Percentiles rank a stretch among this genome's conserved stretches.
phyloP scores from a whole-genome alignment of 108 stramenopile species.

The Seminavis robusta region DNA sequence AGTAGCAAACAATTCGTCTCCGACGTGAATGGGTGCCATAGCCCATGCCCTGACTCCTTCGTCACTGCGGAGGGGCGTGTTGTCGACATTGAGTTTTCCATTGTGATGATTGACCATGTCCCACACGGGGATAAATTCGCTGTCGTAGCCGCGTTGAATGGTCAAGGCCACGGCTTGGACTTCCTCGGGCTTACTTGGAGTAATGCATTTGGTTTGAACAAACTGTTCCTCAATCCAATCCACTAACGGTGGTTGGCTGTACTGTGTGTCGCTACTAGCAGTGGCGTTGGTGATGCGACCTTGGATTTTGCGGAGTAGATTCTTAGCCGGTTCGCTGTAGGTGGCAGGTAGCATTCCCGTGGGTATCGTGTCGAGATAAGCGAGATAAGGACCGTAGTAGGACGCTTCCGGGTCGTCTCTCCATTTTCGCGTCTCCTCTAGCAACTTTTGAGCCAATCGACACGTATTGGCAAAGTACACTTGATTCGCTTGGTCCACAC shows the following conservation, averaged over 20 bases:
- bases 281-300: conserved; percentile 1
- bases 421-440: conserved; percentile 12
- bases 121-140: conserved; percentile 45
- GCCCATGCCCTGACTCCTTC: conserved; percentile 5
- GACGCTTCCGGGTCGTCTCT: too few species aligned
- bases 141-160: conserved; percentile 13
- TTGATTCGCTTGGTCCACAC: neutral
- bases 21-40: neutral
- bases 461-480: neutral
- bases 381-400: conserved; percentile 48
- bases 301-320: conserved; percentile 29
- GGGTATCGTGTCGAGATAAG: conserved; percentile 46
- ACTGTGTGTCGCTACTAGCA: too few species aligned
- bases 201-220: neutral
- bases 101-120: conserved; percentile 59
- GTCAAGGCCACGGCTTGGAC: conserved; percentile 6
- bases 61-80: neutral
- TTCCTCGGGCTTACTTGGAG: neutral
- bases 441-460: conserved; percentile 2
- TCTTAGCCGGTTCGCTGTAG: conserved; percentile 38
- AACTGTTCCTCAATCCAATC: conserved; percentile 7
- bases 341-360: conserved; percentile 33
- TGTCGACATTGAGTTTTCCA: conserved; percentile 24
- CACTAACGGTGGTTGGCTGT: too few species aligned
- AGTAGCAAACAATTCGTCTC: conserved; percentile 1